Base-by-base conservation (phyloP, 306 rosid species). In the Acacia crassicarpa region DNA sequence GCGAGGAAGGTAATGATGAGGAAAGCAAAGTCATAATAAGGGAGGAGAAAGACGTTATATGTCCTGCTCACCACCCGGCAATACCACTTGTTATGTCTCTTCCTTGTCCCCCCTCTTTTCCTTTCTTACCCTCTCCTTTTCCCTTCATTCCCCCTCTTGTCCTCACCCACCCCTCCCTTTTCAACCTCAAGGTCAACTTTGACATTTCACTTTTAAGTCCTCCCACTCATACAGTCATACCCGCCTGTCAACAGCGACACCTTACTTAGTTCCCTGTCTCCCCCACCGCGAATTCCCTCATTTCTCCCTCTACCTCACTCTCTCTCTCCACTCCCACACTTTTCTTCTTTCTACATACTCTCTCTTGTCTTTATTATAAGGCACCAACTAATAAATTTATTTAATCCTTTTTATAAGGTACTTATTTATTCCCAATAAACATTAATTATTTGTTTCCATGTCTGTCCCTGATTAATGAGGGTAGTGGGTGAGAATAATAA, bases 1-100 rank as follows among this genome's bases (percentile, higher is more conserved):
- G 13, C 0, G 19, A 81, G 77, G 7, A 17, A 6, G 85, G 78
- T 56, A 82, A 88, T 75, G 86, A 88, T 87, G 92, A 91, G 82
- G 43, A 75, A 46, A 44, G 65, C n/a, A 54, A 43, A 9, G 53
- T 20, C 46, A 32, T 41, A 67, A 80, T 74, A 61, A 16, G 19
- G 0, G 71, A 68, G 25, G 19, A 68, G 51, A 67, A 11, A 27
- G 68, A 54, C 74, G 85, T 22, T 82, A 76, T 46, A 5, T 89
- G 94, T 86, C 80, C 38, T 6, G 38, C 27, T 83, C 88, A 87
- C 78, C 75, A 87, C 71, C 97, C 90, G 97, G 92, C 94, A 93
- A 83, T 56, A 44, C 38, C 84, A 82, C 79, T 85, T 85, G 61
- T 82, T 48, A 38, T 83, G 90, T 83, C 83, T 86, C 90, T 89